These are phyloP conservation scores for Vitis hybrid DNA, from an alignment of 177 flowering plant species.

Conservation along the genomic window DNA sequence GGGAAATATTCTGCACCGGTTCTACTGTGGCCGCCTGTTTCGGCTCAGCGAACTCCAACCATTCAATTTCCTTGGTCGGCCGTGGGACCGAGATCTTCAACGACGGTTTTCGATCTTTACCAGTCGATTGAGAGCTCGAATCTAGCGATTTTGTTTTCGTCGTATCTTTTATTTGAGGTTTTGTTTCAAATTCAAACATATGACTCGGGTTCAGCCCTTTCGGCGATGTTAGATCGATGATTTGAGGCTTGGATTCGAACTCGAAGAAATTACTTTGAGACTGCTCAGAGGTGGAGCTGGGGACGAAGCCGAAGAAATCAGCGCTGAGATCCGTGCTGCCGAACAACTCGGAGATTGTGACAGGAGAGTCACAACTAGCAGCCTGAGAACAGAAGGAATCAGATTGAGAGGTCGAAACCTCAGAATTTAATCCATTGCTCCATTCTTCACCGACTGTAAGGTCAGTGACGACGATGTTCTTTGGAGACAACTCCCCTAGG, in stretches of 20 bases:
- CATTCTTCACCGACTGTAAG: background rate
- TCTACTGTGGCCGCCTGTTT: background rate
- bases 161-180: background rate
- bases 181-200: slow-evolving; percentile 8
- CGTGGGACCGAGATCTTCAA: slow-evolving; percentile 38
- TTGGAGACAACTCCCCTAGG: slow-evolving; percentile 41
- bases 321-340: background rate
- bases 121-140: background rate
- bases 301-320: background rate
- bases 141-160: slow-evolving; percentile 8
- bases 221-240: slow-evolving; percentile 23
- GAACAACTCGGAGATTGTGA: slow-evolving; percentile 7
- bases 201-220: slow-evolving; percentile 1
- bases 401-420: slow-evolving; percentile 3
- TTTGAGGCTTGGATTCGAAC: slow-evolving; percentile 25
- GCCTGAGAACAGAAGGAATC: slow-evolving; percentile 3
- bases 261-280: slow-evolving; percentile 11
- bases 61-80: slow-evolving; percentile 20
- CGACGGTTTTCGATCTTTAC: slow-evolving; percentile 24
- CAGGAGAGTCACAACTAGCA: slow-evolving; percentile 9
- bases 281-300: background rate
- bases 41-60: slow-evolving; percentile 19
- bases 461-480: slow-evolving; percentile 16
- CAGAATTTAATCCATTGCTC: slow-evolving; percentile 2
- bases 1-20: slow-evolving; percentile 1